phyloP scores from a whole-genome alignment of 441 rosid species.

The Breynia disticha region DNA sequence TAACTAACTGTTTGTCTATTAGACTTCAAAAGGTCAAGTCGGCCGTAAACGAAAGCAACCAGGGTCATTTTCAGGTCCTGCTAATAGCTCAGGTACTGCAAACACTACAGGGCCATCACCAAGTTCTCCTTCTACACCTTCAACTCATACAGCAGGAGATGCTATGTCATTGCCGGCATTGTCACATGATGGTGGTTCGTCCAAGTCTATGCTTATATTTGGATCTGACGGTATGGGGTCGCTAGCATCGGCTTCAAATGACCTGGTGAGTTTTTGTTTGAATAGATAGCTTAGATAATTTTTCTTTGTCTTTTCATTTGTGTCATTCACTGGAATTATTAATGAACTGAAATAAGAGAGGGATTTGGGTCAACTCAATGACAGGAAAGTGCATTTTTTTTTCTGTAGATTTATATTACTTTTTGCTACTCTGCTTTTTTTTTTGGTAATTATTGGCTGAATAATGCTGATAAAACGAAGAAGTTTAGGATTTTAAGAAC shows the following conservation, averaged over 20 bases:
- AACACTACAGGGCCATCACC: slow-evolving; percentile 75
- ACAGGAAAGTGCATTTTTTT: too few species aligned
- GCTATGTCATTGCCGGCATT: slow-evolving; percentile 59
- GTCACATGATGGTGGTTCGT: slow-evolving; percentile 47
- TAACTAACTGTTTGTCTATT: not conserved
- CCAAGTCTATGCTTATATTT: slow-evolving; percentile 44
- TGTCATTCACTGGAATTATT: too few species aligned
- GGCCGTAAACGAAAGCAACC: slow-evolving; percentile 78
- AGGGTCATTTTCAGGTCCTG: slow-evolving; percentile 73
- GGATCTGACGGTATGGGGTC: slow-evolving; percentile 46
- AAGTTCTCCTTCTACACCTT: slow-evolving; percentile 80
- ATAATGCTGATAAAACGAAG: too few species aligned
- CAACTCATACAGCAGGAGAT: slow-evolving; percentile 89
- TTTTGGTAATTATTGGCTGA: too few species aligned
- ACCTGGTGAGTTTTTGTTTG: slow-evolving; percentile 27
- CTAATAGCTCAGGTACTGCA: slow-evolving; percentile 70
- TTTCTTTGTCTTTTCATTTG: too few species aligned
- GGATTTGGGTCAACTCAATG: too few species aligned
- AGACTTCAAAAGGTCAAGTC: slow-evolving; percentile 66
- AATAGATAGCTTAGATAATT: not conserved
- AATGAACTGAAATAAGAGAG: too few species aligned
- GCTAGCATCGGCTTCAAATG: slow-evolving; percentile 44
- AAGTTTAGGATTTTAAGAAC: too few species aligned
- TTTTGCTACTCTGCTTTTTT: too few species aligned
- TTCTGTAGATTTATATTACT: too few species aligned